Base-by-base conservation (phyloP, 495 filamentous ascomycete species). In the Pseudoneurospora amorphoporcata region DNA sequence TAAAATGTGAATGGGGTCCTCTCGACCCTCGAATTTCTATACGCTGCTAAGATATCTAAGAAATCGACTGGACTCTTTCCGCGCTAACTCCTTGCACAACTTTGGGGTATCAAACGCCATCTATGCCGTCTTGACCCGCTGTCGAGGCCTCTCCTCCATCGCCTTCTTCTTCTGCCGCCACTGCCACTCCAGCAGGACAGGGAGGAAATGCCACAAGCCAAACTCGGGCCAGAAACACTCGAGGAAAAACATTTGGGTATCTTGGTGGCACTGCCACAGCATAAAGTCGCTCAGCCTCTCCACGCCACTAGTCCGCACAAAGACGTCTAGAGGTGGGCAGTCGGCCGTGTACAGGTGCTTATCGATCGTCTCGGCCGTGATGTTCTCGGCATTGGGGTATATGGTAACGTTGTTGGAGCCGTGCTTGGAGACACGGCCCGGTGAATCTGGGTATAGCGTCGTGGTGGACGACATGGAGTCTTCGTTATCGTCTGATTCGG, bases 191-290 rank as follows among this genome's bases (percentile, higher is more conserved):
- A 97, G 82, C 42, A 99, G 82, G 5, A 98, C 94, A 0, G 96
- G 95, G 37, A 99, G 76, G 81, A 99, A 98, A 58, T 93, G 85
- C 94, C 94, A 96, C 12, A 99, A 84, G 77, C 96, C 94, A 75
- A 99, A 97, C 75, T 98, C 94, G 4, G 95, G 95, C 95, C 95
- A 99, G 58, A 98, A 82, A 71, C 93, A 95, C 72, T 97, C 88
- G 47, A 97, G 79, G 82, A 98, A 99, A 45, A 93, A 92, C 71
- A 98, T 91, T 70, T 97, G 91, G 0, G 95, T 98, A 58, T 95
- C 85, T 76, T 96, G 86, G 76, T 98, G 94, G 76, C 92, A 94
- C 81, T 99, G 95, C 95, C 95, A 99, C 70, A 99, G 89, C 94
- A 99, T 94, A 77, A 98, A 99, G 77, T 99, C 95, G 76, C 93